Percentiles rank a stretch among this genome's conserved stretches.
These are phyloP conservation scores for Termitomyces sp. DNA, from an alignment of 768 basidiomycete genomes.

Conservation along the genomic window DNA sequence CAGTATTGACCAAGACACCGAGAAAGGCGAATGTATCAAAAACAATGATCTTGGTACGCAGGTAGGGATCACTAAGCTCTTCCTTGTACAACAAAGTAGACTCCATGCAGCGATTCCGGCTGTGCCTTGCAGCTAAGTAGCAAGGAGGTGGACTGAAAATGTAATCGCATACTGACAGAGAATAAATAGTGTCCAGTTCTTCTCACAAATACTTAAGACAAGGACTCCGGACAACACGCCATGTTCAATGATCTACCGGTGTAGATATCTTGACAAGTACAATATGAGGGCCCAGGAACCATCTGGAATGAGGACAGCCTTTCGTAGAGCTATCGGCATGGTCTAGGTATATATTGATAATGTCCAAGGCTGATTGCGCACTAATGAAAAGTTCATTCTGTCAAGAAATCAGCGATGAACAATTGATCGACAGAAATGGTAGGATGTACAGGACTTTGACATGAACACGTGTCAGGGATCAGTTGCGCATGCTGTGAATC, in stretches of 20 bases:
- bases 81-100: neutral
- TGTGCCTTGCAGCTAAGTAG: neutral
- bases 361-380: neutral
- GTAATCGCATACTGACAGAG: neutral
- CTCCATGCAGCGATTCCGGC: neutral
- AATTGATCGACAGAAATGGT: too few relatives aligned
- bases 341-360: too few relatives aligned
- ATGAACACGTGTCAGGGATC: too few relatives aligned
- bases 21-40: neutral
- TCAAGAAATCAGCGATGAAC: too few relatives aligned
- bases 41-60: neutral
- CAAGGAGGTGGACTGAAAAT: neutral
- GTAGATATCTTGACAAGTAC: neutral
- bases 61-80: neutral
- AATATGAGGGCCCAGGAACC: neutral
- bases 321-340: too few relatives aligned
- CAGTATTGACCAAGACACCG: neutral
- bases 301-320: neutral
- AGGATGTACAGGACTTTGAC: too few relatives aligned
- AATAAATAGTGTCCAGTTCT: neutral
- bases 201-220: neutral
- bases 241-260: neutral
- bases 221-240: neutral
- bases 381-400: neutral
- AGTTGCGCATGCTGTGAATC: too few relatives aligned